Conservation (phyloP, 2,329 filamentous ascomycete genomes). For the Aspergillus neotritici region DNA sequence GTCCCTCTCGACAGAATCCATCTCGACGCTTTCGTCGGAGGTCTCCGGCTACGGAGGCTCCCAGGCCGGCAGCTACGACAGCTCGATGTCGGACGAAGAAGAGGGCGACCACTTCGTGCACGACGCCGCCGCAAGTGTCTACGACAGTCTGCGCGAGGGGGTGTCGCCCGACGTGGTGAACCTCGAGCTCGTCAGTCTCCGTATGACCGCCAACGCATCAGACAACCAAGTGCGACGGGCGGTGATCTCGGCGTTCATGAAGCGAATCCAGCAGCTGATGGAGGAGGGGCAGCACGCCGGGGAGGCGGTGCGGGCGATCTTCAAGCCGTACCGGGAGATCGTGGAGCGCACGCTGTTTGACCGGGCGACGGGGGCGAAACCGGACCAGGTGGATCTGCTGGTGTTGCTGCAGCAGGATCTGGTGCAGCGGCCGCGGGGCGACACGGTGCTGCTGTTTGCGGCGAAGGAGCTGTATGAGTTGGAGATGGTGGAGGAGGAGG, state of each 20-base stretch:
- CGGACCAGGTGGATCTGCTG: conserved; percentile 80
- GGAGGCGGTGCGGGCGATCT: conserved; percentile 59
- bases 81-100: conserved; percentile 61
- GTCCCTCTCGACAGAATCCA: conserved; percentile 48
- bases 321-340: conserved; percentile 60
- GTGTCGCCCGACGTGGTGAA: conserved; percentile 76
- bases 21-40: conserved; percentile 59
- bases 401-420: conserved; percentile 77
- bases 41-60: conserved; percentile 48
- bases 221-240: conserved; percentile 83
- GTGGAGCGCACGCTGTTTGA: conserved; percentile 57
- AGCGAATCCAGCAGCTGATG: conserved; percentile 68
- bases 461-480: conserved; percentile 79
- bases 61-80: conserved; percentile 66
- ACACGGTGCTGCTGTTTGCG: conserved; percentile 66
- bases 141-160: conserved; percentile 73
- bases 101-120: conserved; percentile 67
- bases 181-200: conserved; percentile 88
- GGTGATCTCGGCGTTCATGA: conserved; percentile 78
- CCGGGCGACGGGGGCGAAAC: conserved; percentile 46
- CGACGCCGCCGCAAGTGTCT: conserved; percentile 79
- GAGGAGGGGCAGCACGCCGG: conserved; percentile 53
- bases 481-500: conserved; percentile 84
- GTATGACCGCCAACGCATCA: conserved; percentile 83
- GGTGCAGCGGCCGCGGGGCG: conserved; percentile 57